Evolutionary conservation across 108 stramenopile species (phyloP).

Genomic region (Skeletonema costatum): DNA sequence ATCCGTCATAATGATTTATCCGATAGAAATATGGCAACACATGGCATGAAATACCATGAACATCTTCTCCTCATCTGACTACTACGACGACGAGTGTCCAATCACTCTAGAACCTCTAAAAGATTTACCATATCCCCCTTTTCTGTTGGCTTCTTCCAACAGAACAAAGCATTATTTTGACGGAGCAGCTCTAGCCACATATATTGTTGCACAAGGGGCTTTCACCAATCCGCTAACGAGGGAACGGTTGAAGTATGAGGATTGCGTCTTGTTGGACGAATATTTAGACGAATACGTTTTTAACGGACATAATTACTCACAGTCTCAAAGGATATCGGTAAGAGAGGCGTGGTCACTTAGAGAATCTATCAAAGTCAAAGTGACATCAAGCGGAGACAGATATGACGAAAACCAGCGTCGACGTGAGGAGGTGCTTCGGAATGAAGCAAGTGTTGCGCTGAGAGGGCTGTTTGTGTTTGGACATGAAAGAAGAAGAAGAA

Average conservation of each 20-base stretch:
- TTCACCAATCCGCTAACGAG: conserved; percentile 76
- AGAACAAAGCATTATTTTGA: conserved; percentile 56
- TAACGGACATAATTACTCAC: neutral
- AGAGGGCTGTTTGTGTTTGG: conserved; percentile 66
- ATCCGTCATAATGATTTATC: too few species aligned
- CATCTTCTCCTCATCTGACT: neutral
- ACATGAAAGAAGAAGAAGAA: conserved; percentile 5
- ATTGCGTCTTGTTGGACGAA: conserved; percentile 65
- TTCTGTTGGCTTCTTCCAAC: conserved; percentile 29
- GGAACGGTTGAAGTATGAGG: conserved; percentile 45
- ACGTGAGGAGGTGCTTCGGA: conserved; percentile 43
- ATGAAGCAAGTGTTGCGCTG: conserved; percentile 55
- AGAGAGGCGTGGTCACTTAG: conserved; percentile 51
- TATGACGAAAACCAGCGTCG: neutral
- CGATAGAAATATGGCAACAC: too few species aligned
- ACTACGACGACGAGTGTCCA: conserved; percentile 55
- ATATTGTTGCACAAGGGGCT: conserved; percentile 63
- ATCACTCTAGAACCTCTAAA: conserved; percentile 65
- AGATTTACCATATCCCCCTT: conserved; percentile 67
- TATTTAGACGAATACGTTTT: conserved; percentile 54
- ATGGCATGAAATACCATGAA: too few species aligned
- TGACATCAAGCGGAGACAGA: conserved; percentile 1
- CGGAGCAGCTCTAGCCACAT: conserved; percentile 71
- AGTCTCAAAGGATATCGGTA: conserved; percentile 39
- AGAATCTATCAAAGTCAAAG: conserved; percentile 51